Percentiles rank a stretch among this genome's conserved stretches.
Evolutionary conservation across 176 grass and related monocot species (phyloP).

Genomic region (Triticum dicoccoides): DNA sequence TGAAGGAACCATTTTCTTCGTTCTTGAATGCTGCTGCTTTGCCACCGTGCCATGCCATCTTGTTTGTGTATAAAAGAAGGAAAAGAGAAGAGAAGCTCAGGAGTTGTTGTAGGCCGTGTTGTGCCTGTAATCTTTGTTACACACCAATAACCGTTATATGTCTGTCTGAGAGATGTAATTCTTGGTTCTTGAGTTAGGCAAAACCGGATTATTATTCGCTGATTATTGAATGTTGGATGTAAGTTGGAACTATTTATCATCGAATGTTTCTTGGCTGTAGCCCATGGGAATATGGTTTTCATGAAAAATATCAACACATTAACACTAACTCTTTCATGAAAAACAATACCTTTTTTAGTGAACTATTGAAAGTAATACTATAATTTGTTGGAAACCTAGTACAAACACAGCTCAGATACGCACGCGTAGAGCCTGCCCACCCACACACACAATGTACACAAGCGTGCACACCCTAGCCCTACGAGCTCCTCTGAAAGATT

Average conservation of each 20-base stretch:
- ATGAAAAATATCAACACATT: too few relatives aligned
- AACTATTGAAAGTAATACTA: too few relatives aligned
- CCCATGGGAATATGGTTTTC: not conserved
- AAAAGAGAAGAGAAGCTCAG: not conserved
- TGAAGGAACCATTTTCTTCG: not conserved
- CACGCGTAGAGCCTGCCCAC: too few relatives aligned
- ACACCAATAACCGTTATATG: slow-evolving; percentile 3
- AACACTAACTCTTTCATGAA: too few relatives aligned
- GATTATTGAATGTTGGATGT: not conserved
- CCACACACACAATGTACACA: too few relatives aligned
- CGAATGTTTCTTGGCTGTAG: not conserved
- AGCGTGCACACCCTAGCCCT: too few relatives aligned
- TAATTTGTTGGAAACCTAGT: too few relatives aligned
- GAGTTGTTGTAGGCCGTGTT: slow-evolving; percentile 27
- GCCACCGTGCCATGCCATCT: not conserved
- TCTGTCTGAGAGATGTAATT: not conserved
- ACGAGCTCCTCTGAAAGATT: too few relatives aligned
- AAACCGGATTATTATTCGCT: not conserved
- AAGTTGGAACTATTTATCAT: not conserved
- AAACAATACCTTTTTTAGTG: too few relatives aligned
- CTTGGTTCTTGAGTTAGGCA: slow-evolving; percentile 1
- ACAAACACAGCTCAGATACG: too few relatives aligned
- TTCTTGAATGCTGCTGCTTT: not conserved
- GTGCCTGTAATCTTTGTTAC: not conserved
- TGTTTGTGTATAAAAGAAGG: slow-evolving; percentile 7